Evolutionary conservation across 768 basidiomycete species (phyloP).

Genomic region (Calocybe indica): DNA sequence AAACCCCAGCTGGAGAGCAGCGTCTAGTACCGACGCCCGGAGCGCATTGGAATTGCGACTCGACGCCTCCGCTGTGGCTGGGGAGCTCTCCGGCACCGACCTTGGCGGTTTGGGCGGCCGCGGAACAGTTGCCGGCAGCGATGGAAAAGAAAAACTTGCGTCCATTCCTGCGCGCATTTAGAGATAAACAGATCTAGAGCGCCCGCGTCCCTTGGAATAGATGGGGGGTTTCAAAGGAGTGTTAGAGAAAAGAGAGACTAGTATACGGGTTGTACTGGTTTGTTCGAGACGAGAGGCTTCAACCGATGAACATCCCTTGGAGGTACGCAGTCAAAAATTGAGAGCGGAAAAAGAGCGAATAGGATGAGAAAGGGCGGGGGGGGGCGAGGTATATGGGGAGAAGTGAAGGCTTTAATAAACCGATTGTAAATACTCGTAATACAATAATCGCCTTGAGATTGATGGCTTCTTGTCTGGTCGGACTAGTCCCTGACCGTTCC

Average conservation of each 20-base stretch:
- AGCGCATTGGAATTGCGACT: constrained; percentile 52
- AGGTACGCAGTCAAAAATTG: too few relatives aligned
- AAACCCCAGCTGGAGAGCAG: constrained; percentile 63
- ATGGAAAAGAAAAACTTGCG: constrained; percentile 25
- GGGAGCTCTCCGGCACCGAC: not conserved
- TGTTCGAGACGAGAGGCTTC: not conserved
- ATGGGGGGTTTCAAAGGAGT: too few relatives aligned
- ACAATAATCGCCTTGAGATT: too few relatives aligned
- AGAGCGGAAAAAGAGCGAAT: too few relatives aligned
- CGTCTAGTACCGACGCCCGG: constrained; percentile 71
- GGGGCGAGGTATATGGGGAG: too few relatives aligned
- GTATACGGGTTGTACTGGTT: not conserved
- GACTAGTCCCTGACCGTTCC: too few relatives aligned
- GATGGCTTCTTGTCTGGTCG: too few relatives aligned
- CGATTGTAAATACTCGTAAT: too few relatives aligned
- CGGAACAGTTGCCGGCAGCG: constrained; percentile 14
- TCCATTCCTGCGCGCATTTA: constrained; percentile 17
- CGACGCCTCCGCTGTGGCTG: constrained; percentile 1
- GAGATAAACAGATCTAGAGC: not conserved
- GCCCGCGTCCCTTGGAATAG: not conserved
- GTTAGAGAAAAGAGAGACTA: constrained; percentile 1
- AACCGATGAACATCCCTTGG: too few relatives aligned
- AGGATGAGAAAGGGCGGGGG: too few relatives aligned
- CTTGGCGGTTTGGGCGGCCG: constrained; percentile 13
- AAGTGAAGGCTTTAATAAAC: too few relatives aligned